These are phyloP conservation scores for Diaporthe vexans DNA, from an alignment of 2,329 filamentous ascomycete genomes.

Conservation along the genomic window DNA sequence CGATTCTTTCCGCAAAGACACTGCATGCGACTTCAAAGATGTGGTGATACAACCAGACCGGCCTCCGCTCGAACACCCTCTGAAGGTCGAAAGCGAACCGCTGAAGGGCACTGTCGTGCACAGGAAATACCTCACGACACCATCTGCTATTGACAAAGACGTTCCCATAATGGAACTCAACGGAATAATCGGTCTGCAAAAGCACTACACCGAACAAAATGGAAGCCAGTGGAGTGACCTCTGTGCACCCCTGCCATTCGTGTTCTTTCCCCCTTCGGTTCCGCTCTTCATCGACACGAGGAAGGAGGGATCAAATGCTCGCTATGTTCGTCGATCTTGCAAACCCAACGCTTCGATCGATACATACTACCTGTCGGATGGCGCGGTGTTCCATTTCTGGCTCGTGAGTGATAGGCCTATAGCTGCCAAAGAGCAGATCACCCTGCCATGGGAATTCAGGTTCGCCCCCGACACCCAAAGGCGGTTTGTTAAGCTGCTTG, in stretches of 20 bases:
- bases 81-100: constrained; percentile 65
- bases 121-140: constrained; percentile 76
- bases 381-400: constrained; percentile 91
- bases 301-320: constrained; percentile 85
- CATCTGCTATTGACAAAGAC: constrained; percentile 68
- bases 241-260: constrained; percentile 77
- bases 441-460: constrained; percentile 77
- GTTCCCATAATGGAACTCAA: constrained; percentile 79
- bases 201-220: constrained; percentile 77
- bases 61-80: constrained; percentile 55
- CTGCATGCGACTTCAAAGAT: constrained; percentile 74
- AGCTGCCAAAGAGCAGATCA: constrained; percentile 73
- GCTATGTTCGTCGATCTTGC: constrained; percentile 94
- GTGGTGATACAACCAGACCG: constrained; percentile 75
- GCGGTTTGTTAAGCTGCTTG: constrained; percentile 71
- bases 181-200: constrained; percentile 80
- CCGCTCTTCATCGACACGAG: constrained; percentile 95
- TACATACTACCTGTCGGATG: constrained; percentile 81
- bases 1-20: constrained; percentile 75
- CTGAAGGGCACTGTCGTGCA: constrained; percentile 70
- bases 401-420: constrained; percentile 87
- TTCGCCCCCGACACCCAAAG: constrained; percentile 68
- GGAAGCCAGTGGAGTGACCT: constrained; percentile 78
- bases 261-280: constrained; percentile 89
- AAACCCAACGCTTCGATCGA: constrained; percentile 90